Evolutionary conservation across 164 flowering plant genomes (phyloP).

Genomic region (Vitis vinifera): ASM3070453v1 NC_081811.1:21740001-21740500

Average conservation of each 20-base stretch:
- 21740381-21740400: too few species aligned
- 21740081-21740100: background rate
- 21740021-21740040: too few species aligned
- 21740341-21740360: conserved; percentile 3
- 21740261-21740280: conserved; percentile 93
- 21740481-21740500: too few species aligned
- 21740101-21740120: background rate
- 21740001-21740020: too few species aligned
- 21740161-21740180: conserved; percentile 98
- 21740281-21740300: conserved; percentile 96
- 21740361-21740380: background rate
- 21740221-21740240: conserved; percentile 98
- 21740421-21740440: too few species aligned
- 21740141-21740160: conserved; percentile 93
- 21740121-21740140: conserved; percentile 74
- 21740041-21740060: too few species aligned
- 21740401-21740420: too few species aligned
- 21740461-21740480: too few species aligned
- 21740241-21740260: conserved; percentile 87
- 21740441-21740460: too few species aligned
- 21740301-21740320: conserved; percentile 95
- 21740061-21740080: too few species aligned
- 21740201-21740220: conserved; percentile 98
- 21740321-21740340: conserved; percentile 79
- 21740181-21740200: conserved; percentile 91